These are phyloP conservation scores for Primulina eburnea DNA, from an alignment of 257 asterid species.

Conservation along the genomic window DNA sequence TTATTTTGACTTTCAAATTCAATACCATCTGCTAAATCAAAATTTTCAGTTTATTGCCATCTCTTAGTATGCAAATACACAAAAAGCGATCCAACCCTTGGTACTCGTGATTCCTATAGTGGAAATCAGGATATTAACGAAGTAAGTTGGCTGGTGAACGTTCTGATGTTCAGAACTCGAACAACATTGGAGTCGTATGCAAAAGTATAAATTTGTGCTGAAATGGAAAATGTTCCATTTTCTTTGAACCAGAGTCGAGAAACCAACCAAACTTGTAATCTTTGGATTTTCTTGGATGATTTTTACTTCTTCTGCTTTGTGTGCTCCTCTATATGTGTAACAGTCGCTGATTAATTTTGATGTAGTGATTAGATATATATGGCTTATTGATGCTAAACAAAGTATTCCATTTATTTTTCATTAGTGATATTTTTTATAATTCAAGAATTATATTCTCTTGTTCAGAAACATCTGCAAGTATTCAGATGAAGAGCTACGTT, in stretches of 20 bases:
- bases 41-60: background rate
- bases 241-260: background rate
- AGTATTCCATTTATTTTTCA: background rate
- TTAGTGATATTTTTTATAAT: background rate
- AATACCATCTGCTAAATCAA: background rate
- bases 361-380: background rate
- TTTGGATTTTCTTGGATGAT: no score
- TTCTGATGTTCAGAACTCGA: no score
- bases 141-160: background rate
- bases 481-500: conserved; percentile 67
- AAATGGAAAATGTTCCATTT: background rate
- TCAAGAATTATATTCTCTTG: conserved; percentile 9
- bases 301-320: no score
- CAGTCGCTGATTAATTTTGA: no score
- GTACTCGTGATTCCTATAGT: background rate
- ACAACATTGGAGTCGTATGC: background rate
- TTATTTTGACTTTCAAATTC: background rate
- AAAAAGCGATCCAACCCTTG: background rate
- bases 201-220: background rate
- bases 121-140: background rate
- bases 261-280: no score
- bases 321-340: no score
- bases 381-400: background rate
- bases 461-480: conserved; percentile 66
- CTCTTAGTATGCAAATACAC: background rate